Evolutionary conservation across 768 basidiomycete genomes (phyloP).

Genomic region (Boletellus emodensis): DNA sequence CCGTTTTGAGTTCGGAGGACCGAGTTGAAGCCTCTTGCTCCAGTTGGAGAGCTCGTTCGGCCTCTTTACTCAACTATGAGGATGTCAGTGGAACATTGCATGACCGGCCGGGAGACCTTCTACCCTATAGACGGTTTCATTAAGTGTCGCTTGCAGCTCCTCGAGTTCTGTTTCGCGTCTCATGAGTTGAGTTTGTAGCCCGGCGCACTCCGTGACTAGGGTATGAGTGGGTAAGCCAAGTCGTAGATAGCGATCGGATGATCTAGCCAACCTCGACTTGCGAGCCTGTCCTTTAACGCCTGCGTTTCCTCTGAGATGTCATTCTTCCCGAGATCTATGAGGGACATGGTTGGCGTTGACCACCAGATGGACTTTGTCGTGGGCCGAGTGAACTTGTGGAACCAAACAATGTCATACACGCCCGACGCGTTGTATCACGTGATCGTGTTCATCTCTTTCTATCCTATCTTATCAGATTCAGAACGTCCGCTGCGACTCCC

Average conservation of each 20-base stretch:
- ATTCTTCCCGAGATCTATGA: constrained; percentile 37
- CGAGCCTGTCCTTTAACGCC: constrained; percentile 34
- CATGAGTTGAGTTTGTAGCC: constrained; percentile 30
- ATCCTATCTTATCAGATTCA: constrained; percentile 21
- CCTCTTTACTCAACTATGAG: constrained; percentile 52
- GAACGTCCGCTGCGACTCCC: constrained; percentile 42
- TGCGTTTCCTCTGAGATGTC: constrained; percentile 38
- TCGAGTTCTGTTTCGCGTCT: constrained; percentile 37
- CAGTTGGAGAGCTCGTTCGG: constrained; percentile 50
- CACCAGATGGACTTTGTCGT: constrained; percentile 9
- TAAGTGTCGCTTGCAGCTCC: constrained; percentile 30
- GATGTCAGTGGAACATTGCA: constrained; percentile 5
- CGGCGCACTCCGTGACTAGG: constrained; percentile 36
- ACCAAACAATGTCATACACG: constrained; percentile 27
- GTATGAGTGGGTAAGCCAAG: constrained; percentile 3
- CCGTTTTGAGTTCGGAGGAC: constrained; percentile 54
- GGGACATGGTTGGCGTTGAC: constrained; percentile 31
- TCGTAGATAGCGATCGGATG: neutral
- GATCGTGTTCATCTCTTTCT: constrained; percentile 21
- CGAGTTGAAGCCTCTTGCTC: constrained; percentile 48
- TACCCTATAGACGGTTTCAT: constrained; percentile 39
- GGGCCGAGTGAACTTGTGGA: constrained; percentile 6
- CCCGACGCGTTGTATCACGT: constrained; percentile 31
- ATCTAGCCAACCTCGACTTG: constrained; percentile 33
- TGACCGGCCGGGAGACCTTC: neutral